phyloP scores from a whole-genome alignment of 768 basidiomycete genomes.

The Rhizopogon vesiculosus region DNA sequence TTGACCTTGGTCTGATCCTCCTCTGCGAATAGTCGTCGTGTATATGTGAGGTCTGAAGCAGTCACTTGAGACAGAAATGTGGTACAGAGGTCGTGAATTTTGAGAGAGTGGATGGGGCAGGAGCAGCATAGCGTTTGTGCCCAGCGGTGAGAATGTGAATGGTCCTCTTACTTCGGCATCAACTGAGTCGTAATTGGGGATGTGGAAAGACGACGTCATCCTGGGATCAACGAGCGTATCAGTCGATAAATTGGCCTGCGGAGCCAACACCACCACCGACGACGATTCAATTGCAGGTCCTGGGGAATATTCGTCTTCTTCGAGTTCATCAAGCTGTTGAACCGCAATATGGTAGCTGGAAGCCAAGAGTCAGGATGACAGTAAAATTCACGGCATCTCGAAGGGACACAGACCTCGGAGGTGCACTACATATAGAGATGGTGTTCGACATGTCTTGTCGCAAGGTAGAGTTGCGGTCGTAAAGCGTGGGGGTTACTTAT shows the following conservation, averaged over 20 bases:
- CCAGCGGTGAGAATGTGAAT: constrained; percentile 7
- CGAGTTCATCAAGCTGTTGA: neutral
- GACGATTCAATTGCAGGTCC: neutral
- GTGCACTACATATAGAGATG: neutral
- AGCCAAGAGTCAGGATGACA: neutral
- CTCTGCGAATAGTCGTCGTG: neutral
- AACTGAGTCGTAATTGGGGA: neutral
- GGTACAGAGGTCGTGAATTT: constrained; percentile 4
- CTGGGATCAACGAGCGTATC: neutral
- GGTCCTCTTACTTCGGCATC: neutral
- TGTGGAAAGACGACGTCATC: neutral
- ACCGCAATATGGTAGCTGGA: neutral
- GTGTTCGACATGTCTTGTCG: neutral
- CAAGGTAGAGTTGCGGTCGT: neutral
- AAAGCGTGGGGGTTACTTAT: neutral
- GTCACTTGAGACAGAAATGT: constrained; percentile 4
- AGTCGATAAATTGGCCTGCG: neutral
- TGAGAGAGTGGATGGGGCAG: constrained; percentile 3
- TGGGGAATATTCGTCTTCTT: neutral
- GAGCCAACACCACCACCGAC: neutral
- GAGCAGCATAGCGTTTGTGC: constrained; percentile 9
- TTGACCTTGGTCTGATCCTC: neutral
- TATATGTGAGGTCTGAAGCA: neutral
- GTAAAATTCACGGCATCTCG: neutral
- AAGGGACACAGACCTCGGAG: neutral